Evolutionary conservation across 768 basidiomycete species (phyloP), one percentile per base, ranked within the genome.

Genomic region (Rhodotorula kratochvilovae): DNA sequence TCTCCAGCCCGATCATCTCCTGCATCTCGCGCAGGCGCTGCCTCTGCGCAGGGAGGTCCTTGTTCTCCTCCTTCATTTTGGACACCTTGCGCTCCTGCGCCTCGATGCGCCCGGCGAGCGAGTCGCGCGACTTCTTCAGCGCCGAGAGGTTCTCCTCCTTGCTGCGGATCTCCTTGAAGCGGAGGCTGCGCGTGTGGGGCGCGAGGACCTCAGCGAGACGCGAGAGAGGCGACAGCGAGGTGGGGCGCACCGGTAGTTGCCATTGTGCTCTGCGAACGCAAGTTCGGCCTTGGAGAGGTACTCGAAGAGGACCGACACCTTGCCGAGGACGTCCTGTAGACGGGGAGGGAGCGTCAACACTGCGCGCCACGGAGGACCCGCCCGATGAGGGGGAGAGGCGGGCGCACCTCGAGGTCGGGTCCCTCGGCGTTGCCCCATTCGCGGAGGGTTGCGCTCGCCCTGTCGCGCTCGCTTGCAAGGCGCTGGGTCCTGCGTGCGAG

Each of bases 31-130:
- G 76, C 27, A 83, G 72, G 67, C 81, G 80, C 73, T 80, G 79
- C 71, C 79, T 77, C 43, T 79, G 80, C 10, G 63, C 74, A 63
- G 80, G 80, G 55, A 82, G 69, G 62, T 80, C 80, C 76, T 83
- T 83, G 77, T 83, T 81, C 76, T 83, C 83, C 31, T 82, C 80
- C 63, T 79, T 80, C 82, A 82, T 83, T 77, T 83, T 83, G 27
- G 70, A 66, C 29, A 74, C 72, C 76, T 83, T 82, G 75, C 80
- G 79, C 75, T 83, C 82, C 43, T 80, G 81, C 16, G 72, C 75
- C 68, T 83, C 82, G 16, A 82, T 81, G 66, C 80, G 77, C 17
- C 70, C 69, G 1, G 79, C 81, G 27, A 82, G 79, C 33, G 74
- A 71, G 53, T 80, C 73, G 64, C 82, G 74, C 56, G 79, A 68